These are phyloP conservation scores for Obelidium mucronatum DNA, from an alignment of 192 early-diverging fungal genomes.

Conservation along the genomic window DNA sequence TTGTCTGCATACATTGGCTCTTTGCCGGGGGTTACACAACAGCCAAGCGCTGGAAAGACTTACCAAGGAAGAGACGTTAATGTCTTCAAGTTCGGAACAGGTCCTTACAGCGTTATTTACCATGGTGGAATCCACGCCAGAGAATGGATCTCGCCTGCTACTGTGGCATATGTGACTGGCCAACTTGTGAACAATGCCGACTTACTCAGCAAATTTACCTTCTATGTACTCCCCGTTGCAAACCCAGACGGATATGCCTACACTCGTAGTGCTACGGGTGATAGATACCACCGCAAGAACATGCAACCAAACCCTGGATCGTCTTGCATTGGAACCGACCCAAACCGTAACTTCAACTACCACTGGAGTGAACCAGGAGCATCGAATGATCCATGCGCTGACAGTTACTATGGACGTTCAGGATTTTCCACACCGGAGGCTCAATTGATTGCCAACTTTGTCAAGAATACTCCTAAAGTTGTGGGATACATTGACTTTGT, in stretches of 20 bases:
- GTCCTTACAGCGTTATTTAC: slow-evolving; percentile 38
- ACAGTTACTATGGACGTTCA: slow-evolving; percentile 54
- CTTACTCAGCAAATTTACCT: slow-evolving; percentile 55
- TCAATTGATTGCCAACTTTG: slow-evolving; percentile 51
- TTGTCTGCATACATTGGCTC: slow-evolving; percentile 31
- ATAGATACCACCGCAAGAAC: slow-evolving; percentile 53
- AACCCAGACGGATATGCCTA: slow-evolving; percentile 70
- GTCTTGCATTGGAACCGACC: slow-evolving; percentile 50
- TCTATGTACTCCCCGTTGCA: slow-evolving; percentile 63
- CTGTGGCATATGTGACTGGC: slow-evolving; percentile 51
- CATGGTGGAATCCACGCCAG: slow-evolving; percentile 66
- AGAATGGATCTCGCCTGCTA: slow-evolving; percentile 67
- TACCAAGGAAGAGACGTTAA: slow-evolving; percentile 38
- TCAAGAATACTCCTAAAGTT: slow-evolving; percentile 45
- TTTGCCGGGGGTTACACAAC: slow-evolving; percentile 28
- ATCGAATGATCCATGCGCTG: slow-evolving; percentile 54
- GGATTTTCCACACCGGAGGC: slow-evolving; percentile 52
- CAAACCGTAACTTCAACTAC: slow-evolving; percentile 61
- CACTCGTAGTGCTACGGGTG: slow-evolving; percentile 24
- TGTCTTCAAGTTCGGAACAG: slow-evolving; percentile 44
- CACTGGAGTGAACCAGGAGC: slow-evolving; percentile 58
- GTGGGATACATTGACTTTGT: slow-evolving; percentile 54
- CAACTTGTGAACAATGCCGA: slow-evolving; percentile 44
- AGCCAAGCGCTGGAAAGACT: slow-evolving; percentile 39
- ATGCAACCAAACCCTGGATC: slow-evolving; percentile 55